Conservation (phyloP, 2,329 filamentous ascomycete genomes). For the Nothopassalora personata region DNA sequence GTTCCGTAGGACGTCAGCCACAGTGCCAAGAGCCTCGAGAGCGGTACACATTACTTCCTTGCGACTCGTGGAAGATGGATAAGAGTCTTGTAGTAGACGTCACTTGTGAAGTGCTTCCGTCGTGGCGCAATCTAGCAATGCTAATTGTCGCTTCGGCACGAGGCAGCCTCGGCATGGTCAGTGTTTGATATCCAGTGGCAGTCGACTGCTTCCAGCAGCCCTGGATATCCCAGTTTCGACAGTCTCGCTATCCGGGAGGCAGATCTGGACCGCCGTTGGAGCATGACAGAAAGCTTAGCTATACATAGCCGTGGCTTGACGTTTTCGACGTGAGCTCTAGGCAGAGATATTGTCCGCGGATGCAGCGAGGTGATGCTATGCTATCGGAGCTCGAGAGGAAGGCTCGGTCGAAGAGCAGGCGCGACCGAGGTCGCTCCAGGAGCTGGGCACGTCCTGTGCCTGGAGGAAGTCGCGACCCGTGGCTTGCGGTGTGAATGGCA, state of each 20-base stretch:
- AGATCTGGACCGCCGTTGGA: background rate
- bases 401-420: background rate
- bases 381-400: background rate
- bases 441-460: background rate
- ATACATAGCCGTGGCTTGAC: background rate
- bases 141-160: background rate
- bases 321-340: background rate
- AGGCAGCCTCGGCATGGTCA: background rate
- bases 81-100: background rate
- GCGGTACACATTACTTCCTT: too few relatives aligned
- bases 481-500: background rate
- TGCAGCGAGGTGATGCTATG: background rate
- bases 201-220: background rate
- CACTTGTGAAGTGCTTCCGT: background rate
- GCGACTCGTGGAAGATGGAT: background rate
- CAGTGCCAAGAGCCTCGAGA: too few relatives aligned
- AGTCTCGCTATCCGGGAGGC: background rate
- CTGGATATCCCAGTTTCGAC: background rate
- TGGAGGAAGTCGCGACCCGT: background rate
- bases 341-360: background rate
- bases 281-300: background rate
- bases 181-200: background rate
- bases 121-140: background rate
- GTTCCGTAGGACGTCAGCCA: too few relatives aligned
- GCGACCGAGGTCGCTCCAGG: background rate